These are phyloP conservation scores for Boeremia exigua DNA, from an alignment of 2,329 filamentous ascomycete species.

Conservation along the genomic window DNA sequence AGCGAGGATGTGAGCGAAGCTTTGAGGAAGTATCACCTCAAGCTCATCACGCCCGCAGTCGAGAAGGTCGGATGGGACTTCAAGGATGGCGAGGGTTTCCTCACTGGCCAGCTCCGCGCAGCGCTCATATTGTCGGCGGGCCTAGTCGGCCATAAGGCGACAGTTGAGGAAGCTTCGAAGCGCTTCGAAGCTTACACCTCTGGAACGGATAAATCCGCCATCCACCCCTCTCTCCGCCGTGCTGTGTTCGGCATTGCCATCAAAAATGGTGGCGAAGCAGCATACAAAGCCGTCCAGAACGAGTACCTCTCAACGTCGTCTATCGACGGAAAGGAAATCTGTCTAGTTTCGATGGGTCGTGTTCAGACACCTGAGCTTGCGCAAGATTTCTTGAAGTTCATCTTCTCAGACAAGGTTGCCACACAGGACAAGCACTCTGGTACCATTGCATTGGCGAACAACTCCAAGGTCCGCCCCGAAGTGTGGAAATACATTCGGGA, in stretches of 20 bases:
- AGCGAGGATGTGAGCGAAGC: conserved; percentile 74
- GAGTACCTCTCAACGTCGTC: conserved; percentile 84
- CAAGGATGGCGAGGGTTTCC: conserved; percentile 76
- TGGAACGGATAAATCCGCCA: conserved; percentile 67
- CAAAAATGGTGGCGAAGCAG: conserved; percentile 72
- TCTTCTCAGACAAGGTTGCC: conserved; percentile 84
- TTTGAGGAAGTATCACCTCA: conserved; percentile 78
- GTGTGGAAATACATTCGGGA: conserved; percentile 87
- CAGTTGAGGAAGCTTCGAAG: conserved; percentile 74
- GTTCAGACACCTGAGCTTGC: conserved; percentile 74
- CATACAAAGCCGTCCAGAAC: conserved; percentile 77
- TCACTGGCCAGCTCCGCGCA: conserved; percentile 81
- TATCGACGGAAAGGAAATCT: conserved; percentile 90
- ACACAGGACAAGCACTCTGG: conserved; percentile 88
- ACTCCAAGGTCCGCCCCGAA: conserved; percentile 72
- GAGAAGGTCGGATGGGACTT: conserved; percentile 88
- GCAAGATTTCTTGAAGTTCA: conserved; percentile 70
- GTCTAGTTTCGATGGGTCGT: conserved; percentile 75
- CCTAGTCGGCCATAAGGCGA: conserved; percentile 74
- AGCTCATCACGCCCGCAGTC: conserved; percentile 75
- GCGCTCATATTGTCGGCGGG: conserved; percentile 79
- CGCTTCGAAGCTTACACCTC: conserved; percentile 82
- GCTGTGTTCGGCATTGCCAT: conserved; percentile 82
- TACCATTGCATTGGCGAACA: conserved; percentile 73
- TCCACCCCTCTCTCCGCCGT: conserved; percentile 81